Base-by-base conservation (phyloP, 2,329 filamentous ascomycete genomes). In the Myriosclerotinia scirpicola region DNA sequence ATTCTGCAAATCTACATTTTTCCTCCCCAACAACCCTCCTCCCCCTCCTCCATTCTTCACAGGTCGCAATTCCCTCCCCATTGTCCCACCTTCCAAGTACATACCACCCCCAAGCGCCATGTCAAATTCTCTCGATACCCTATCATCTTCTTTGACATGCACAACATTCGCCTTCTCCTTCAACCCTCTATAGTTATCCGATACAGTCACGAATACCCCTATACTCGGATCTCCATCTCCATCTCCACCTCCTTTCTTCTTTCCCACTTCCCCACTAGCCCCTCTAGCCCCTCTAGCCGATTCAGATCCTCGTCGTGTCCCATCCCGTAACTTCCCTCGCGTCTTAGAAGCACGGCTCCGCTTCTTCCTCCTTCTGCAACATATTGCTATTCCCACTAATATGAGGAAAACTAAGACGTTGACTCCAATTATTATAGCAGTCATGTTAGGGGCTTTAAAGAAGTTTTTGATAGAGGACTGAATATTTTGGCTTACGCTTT, bases 41-140 rank as follows among this genome's bases (percentile, higher is more conserved):
- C 44, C 30, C 0, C 34, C n/a, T 34, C 30, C 30, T 34, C 30
- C 30, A 34, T 34, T 34, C 8, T 38, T 36, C 9, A 22, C n/a
- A 38, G 8, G 15, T 3, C n/a, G n/a, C 34, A 9, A 8, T 20
- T 9, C 58, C 22, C 44, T 50, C 1, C 58, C 44, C 58, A 61
- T 50, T 12, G 34, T 61, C 5, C 58, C 58, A 14, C 58, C 30
- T 22, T 61, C 58, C 0, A 61, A 22, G 20, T 61, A 61, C 14
- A 22, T 38, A 20, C 44, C 58, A 17, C 58, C 58, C 5, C 58
- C 58, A 17, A 61, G 58, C 44, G 44, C 44, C 11, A 30, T 44
- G 12, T 61, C 58, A 7, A 61, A 61, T 38, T 61, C 58, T n/a
- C 44, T 50, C 8, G 58, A 61, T 36, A 40, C 6, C 8, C 58